Evolutionary conservation across 1,139 yeast genomes (phyloP), one percentile per base, ranked within the genome.

Genomic region (Trichomonascaceae sp.): DNA sequence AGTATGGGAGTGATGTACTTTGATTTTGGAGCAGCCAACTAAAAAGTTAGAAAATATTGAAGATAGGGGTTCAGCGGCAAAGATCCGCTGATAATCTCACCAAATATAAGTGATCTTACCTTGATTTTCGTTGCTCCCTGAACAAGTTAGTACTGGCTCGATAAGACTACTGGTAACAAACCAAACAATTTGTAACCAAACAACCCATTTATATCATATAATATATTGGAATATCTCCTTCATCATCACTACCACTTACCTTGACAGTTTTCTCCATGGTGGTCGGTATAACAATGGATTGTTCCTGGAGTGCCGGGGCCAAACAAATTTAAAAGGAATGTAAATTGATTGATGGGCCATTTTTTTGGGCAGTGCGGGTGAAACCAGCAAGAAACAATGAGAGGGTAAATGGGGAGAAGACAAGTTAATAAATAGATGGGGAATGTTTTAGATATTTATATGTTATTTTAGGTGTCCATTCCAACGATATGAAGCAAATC

Each of bases 21-120:
- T 47, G 95, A 86, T 72, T 93, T 93, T 15, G 99, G 99, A 27
- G 98, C 96, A n/a, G 99, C 98, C 73, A 90, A 82, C 79, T 83
- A 74, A 73, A n/a, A 19, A 3, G 47, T 22, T 45, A 22, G 47
- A 30, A 19, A 18, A 47, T 43, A 60, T 80, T 80, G 19, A 80
- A 80, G 63, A 76, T 32, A 12, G 32, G 32, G 9, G 9, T 8
- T 27, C 5, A 10, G 12, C 32, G 32, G 12, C 2, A 12, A 27
- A 2, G 10, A 27, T 3, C 32, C 32, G 32, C 32, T 8, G 2
- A 27, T 27, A 7, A 27, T 27, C 5, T 7, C 32, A 5, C 32
- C 2, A 10, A 5, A 27, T 27, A 27, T 27, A 27, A 39, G 43
- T 7, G 2, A 12, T 30, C 65, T 24, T 61, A 69, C 67, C 66